Percentiles rank a stretch among this genome's conserved stretches.
Conservation (phyloP, 805 yeast genomes). For the Candida namnaoensis region DNA sequence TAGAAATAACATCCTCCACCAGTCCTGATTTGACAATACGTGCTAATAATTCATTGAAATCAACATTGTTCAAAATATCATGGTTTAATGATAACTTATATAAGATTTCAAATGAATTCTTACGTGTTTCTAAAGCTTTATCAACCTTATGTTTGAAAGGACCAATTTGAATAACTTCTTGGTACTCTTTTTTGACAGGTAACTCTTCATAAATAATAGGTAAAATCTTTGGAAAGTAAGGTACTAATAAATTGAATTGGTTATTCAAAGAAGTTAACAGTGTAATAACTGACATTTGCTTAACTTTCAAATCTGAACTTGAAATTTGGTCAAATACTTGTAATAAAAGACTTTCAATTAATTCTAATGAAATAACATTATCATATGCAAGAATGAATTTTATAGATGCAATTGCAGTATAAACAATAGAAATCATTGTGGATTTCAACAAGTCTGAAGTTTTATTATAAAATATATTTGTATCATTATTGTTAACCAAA, state of each 20-base stretch:
- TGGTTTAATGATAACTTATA: conserved; percentile 36
- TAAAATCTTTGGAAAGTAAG: conserved; percentile 35
- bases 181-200: conserved; percentile 42
- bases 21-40: conserved; percentile 30
- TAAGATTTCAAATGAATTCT: conserved; percentile 61
- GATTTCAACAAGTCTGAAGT: conserved; percentile 13
- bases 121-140: conserved; percentile 66
- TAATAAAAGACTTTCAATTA: conserved; percentile 14
- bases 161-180: conserved; percentile 70
- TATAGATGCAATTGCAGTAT: conserved; percentile 25
- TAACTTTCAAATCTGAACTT: conserved; percentile 38
- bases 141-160: conserved; percentile 81
- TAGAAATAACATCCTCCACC: conserved; percentile 21
- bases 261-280: conserved; percentile 53
- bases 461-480: conserved; percentile 19
- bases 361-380: conserved; percentile 12
- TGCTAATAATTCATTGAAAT: conserved; percentile 23
- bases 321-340: conserved; percentile 19
- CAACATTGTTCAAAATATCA: conserved; percentile 14
- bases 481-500: conserved; percentile 19
- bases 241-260: conserved; percentile 36
- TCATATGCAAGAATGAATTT: conserved; percentile 26
- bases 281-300: conserved; percentile 51
- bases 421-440: conserved; percentile 11
- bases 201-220: conserved; percentile 48